phyloP scores from a whole-genome alignment of 495 filamentous ascomycete species.

The Tuber umbilicatum region DNA sequence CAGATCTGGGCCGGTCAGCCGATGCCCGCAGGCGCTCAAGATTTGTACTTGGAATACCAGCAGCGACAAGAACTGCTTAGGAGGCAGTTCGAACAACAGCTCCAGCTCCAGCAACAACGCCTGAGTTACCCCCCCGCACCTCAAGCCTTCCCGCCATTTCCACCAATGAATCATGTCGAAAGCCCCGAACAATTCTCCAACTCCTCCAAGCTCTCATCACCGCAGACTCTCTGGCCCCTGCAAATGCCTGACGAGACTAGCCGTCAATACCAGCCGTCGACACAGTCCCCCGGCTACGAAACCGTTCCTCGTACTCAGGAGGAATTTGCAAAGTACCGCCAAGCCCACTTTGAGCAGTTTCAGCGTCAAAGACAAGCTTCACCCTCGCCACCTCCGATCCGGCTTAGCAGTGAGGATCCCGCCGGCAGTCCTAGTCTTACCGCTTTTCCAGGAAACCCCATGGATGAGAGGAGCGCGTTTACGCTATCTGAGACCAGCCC shows the following conservation, averaged over 20 bases:
- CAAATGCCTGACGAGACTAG: neutral
- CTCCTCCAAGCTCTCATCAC: neutral
- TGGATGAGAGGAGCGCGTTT: neutral
- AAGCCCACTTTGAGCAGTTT: slow-evolving; percentile 3
- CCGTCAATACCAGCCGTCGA: neutral
- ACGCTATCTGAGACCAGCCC: neutral
- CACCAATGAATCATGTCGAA: neutral
- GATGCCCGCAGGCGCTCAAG: neutral
- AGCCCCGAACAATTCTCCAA: neutral
- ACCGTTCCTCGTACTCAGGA: slow-evolving; percentile 1
- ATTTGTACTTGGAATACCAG: neutral
- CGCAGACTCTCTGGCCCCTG: neutral
- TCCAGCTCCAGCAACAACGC: neutral
- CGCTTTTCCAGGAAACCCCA: neutral
- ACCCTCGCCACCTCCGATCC: neutral
- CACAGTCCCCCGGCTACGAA: neutral
- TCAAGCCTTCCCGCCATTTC: neutral
- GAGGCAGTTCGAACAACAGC: neutral
- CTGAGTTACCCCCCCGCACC: neutral
- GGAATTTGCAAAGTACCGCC: neutral
- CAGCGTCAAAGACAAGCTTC: neutral
- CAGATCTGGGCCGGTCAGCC: slow-evolving; percentile 1
- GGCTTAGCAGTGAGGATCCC: neutral
- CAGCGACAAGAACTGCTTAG: neutral
- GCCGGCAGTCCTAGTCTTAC: neutral